These are phyloP conservation scores for Botrytis squamosa DNA, from an alignment of 2,329 filamentous ascomycete genomes.

Conservation along the genomic window DNA sequence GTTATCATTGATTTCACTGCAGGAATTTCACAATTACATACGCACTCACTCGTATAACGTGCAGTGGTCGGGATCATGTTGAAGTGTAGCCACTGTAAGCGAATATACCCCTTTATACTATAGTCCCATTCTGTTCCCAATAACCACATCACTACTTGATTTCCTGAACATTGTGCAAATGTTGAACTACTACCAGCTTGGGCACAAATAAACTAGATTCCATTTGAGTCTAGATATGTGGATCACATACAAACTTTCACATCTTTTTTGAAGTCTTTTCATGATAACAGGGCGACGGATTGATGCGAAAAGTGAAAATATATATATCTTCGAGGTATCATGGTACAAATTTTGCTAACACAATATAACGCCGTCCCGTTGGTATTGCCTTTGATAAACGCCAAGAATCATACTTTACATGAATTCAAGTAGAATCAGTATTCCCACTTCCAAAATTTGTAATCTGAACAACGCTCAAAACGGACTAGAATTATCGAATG, in stretches of 20 bases:
- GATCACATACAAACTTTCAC: neutral
- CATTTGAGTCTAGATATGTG: neutral
- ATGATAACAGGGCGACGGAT: neutral
- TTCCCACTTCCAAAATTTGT: neutral
- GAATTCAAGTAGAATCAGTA: neutral
- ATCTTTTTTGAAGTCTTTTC: neutral
- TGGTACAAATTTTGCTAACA: conserved; percentile 7
- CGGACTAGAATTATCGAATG: conserved; percentile 8
- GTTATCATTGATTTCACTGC: neutral
- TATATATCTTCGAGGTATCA: conserved; percentile 16
- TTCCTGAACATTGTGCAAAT: neutral
- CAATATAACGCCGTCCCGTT: conserved; percentile 7
- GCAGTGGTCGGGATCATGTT: neutral
- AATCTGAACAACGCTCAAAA: neutral
- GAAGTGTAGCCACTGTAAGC: conserved; percentile 1
- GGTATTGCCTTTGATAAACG: conserved; percentile 6
- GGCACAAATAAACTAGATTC: neutral
- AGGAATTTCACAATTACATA: neutral
- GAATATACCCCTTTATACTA: conserved; percentile 6
- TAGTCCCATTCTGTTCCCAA: neutral
- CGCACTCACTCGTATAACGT: neutral
- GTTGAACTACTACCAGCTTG: neutral
- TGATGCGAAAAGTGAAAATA: conserved; percentile 4
- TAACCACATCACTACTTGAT: neutral
- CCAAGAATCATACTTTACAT: conserved; percentile 20